Evolutionary conservation across 306 rosid genomes (phyloP), one percentile per base, ranked within the genome.

Genomic region (Ochetophila trinervis): DNA sequence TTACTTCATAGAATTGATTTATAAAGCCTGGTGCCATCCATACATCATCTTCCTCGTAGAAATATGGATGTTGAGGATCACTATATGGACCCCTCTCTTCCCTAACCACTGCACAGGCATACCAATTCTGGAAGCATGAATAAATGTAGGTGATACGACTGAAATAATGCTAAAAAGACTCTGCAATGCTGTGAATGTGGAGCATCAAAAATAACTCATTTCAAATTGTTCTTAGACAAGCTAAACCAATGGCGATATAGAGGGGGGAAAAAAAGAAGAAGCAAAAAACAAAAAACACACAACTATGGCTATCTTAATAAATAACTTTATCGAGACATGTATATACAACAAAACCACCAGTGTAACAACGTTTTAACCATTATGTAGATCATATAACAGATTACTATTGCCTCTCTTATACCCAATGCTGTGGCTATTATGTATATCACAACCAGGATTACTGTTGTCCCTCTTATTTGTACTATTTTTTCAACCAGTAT

Each of bases 11-110:
- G 71, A 93, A 93, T 65, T 93, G 97, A 76, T 89, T 93, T 42
- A 89, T 87, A 83, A 93, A 93, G 70, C 98, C 98, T 1, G 98
- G 97, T 2, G 97, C 94, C 98, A 89, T 93, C 98, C 98, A 93
- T 44, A 80, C 86, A 24, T 93, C 98, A 34, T 87, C 98, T 62
- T 80, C 98, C 78, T 93, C 98, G 37, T 89, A 93, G 56, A 93
- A 87, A 77, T 89, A 89, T 44, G 97, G 90, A 83, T 93, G 98
- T 18, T 89, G 97, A 58, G 98, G 98, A 79, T 93, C 98, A 78
- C 57, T 66, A 56, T 84, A 89, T 3, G 97, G 97, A 48, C 97
- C 97, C 64, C 90, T 86, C 76, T 85, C 76, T 87, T 93, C 98
- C 80, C 98, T 86, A 72, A 93, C 82, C 97, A 93, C 98, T 93